Evolutionary conservation across 805 yeast genomes (phyloP).

Genomic region (Hermanozyma aechmeae): DNA sequence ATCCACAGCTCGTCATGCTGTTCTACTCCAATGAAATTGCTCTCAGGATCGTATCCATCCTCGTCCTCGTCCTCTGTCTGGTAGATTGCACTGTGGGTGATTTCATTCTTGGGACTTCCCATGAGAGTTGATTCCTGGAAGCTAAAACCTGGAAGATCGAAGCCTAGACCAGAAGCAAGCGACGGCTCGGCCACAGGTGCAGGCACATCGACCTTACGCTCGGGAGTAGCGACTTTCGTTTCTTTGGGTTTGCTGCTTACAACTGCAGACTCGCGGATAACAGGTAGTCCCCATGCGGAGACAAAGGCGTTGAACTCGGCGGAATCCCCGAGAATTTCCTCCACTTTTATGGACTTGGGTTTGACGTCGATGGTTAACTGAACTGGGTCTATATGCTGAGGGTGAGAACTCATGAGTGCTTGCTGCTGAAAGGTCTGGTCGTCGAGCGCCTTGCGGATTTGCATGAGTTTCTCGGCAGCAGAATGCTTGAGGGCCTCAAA

Average conservation of each 20-base stretch:
- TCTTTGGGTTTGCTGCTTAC: not conserved
- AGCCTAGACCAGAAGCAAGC: too few species aligned
- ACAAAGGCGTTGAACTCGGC: constrained; percentile 5
- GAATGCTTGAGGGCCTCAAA: constrained; percentile 15
- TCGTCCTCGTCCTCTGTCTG: constrained; percentile 9
- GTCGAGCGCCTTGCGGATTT: constrained; percentile 16
- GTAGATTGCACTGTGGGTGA: constrained; percentile 2
- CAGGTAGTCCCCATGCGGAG: constrained; percentile 8
- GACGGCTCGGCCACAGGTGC: not conserved
- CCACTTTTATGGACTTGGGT: not conserved
- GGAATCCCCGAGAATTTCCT: not conserved
- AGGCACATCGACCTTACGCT: not conserved
- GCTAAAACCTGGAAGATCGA: too few species aligned
- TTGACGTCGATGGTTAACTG: not conserved
- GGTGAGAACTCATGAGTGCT: not conserved
- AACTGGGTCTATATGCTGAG: not conserved
- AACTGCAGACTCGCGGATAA: too few species aligned
- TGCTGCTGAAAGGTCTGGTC: constrained; percentile 16
- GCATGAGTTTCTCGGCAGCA: constrained; percentile 15
- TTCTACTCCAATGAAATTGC: too few species aligned
- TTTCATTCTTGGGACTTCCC: constrained; percentile 10
- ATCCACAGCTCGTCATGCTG: too few species aligned
- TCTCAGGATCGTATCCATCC: constrained; percentile 16
- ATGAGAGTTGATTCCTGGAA: constrained; percentile 9
- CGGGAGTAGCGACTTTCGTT: not conserved